Conservation (phyloP, 495 filamentous ascomycete species). For the Xylaria cubensis region DNA sequence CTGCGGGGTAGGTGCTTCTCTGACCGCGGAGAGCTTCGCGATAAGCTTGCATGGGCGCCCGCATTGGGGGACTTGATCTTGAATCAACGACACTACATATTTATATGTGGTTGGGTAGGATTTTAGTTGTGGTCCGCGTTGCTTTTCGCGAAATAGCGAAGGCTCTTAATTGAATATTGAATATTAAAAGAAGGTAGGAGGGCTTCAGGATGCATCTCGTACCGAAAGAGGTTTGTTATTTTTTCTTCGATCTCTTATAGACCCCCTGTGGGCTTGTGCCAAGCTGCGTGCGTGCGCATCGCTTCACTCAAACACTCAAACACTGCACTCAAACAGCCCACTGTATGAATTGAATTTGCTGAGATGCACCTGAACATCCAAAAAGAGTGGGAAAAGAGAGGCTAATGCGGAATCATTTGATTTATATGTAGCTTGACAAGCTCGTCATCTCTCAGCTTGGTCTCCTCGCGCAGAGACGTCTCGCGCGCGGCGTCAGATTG, state of each 20-base stretch:
- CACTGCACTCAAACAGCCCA: not conserved
- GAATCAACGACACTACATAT: slow-evolving; percentile 16
- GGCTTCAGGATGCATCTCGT: slow-evolving; percentile 70
- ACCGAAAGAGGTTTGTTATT: slow-evolving; percentile 76
- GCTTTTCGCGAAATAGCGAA: not conserved
- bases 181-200: not conserved
- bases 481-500: slow-evolving; percentile 86
- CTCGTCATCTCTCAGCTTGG: slow-evolving; percentile 91
- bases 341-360: not conserved
- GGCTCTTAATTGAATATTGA: not conserved
- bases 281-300: not conserved
- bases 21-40: not conserved
- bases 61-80: not conserved
- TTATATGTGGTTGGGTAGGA: not conserved
- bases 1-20: slow-evolving; percentile 16
- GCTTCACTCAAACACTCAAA: too few species aligned
- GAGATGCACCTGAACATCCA: not conserved
- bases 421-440: slow-evolving; percentile 80
- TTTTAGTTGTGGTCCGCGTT: not conserved
- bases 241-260: not conserved
- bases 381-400: not conserved
- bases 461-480: slow-evolving; percentile 83
- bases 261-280: not conserved
- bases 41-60: slow-evolving; percentile 24
- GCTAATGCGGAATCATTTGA: slow-evolving; percentile 7